Evolutionary conservation across 805 yeast genomes (phyloP).

Genomic region (Ogataea pignaliae): DNA sequence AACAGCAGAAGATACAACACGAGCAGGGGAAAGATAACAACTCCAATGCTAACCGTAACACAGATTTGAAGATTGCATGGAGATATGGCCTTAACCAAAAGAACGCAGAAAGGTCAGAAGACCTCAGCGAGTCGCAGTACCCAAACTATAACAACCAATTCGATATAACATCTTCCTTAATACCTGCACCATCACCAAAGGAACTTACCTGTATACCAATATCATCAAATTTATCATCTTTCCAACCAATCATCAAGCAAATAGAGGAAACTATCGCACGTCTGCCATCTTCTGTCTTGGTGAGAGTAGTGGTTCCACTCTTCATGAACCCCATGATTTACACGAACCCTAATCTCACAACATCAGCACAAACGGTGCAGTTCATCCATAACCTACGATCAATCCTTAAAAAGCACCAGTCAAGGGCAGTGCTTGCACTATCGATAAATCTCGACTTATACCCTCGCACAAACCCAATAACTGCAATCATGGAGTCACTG

Average conservation of each 20-base stretch:
- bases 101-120: conserved; percentile 24
- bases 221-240: conserved; percentile 11
- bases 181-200: conserved; percentile 59
- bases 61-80: conserved; percentile 88
- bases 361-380: conserved; percentile 47
- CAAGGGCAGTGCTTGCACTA: conserved; percentile 40
- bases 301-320: conserved; percentile 72
- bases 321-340: conserved; percentile 76
- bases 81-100: conserved; percentile 63
- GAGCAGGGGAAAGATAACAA: conserved; percentile 4
- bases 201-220: conserved; percentile 58
- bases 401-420: conserved; percentile 42
- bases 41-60: conserved; percentile 15
- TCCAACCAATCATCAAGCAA: conserved; percentile 32
- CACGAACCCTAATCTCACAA: conserved; percentile 34
- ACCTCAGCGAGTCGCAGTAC: conserved; percentile 30
- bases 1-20: conserved; percentile 12
- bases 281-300: conserved; percentile 38
- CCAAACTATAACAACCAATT: conserved; percentile 62
- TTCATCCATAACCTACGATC: conserved; percentile 58
- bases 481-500: conserved; percentile 52
- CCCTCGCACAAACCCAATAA: conserved; percentile 45
- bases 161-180: conserved; percentile 68
- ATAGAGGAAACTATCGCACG: conserved; percentile 38
- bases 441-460: conserved; percentile 65